Conservation (phyloP, 108 stramenopile species). For the Cyclotella baltica region DNA sequence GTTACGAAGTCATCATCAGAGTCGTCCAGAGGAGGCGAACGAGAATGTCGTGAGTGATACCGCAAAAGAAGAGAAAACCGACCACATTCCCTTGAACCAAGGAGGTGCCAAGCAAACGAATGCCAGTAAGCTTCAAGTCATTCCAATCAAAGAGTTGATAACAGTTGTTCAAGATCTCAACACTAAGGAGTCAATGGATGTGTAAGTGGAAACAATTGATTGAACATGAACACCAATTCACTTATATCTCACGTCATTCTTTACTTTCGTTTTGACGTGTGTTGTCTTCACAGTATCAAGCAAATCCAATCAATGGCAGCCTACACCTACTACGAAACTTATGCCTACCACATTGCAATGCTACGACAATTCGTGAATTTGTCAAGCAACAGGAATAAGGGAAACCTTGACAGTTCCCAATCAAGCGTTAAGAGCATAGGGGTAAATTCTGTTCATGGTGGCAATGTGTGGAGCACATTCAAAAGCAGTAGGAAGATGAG, state of each 20-base stretch:
- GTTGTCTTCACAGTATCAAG: constrained; percentile 9
- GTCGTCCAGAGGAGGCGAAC: constrained; percentile 10
- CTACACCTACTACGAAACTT: constrained; percentile 57
- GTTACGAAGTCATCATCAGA: constrained; percentile 34
- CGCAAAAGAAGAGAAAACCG: constrained; percentile 1
- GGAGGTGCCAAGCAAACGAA: constrained; percentile 5
- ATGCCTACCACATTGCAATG: constrained; percentile 77
- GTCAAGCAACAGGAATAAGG: background rate
- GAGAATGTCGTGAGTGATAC: background rate
- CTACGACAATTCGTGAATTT: constrained; percentile 63
- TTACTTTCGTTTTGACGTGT: background rate
- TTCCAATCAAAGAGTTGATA: constrained; percentile 35
- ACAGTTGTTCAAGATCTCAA: constrained; percentile 21
- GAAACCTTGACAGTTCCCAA: background rate
- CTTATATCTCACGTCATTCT: background rate
- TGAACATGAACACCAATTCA: background rate
- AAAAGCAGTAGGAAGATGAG: constrained; percentile 22
- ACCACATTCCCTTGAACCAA: background rate
- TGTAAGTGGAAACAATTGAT: constrained; percentile 14
- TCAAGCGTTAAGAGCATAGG: constrained; percentile 1
- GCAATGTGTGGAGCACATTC: constrained; percentile 47
- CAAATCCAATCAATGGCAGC: constrained; percentile 65
- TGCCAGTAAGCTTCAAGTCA: constrained; percentile 29
- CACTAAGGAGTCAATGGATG: constrained; percentile 18
- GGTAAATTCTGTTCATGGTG: constrained; percentile 38